Evolutionary conservation across 371 early-diverging fungal genomes (phyloP).

Genomic region (Blastocladiella emersonii): DNA sequence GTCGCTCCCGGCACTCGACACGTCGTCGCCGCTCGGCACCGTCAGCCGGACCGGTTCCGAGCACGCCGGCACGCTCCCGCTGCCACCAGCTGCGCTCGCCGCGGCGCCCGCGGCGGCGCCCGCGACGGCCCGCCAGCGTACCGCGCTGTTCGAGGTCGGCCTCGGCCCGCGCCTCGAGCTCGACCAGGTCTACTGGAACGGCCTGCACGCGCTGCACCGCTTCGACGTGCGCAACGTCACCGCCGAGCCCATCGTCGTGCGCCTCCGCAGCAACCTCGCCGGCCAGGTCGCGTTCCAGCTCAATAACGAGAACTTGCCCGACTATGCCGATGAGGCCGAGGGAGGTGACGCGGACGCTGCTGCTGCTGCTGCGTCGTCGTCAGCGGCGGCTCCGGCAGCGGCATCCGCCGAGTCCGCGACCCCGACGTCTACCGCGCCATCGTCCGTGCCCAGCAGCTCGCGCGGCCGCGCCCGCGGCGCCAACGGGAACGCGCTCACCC

Average conservation of each 20-base stretch:
- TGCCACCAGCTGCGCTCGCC: no score
- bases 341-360: conserved; percentile 10
- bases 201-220: conserved; percentile 60
- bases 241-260: conserved; percentile 40
- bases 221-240: conserved; percentile 57
- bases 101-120: no score
- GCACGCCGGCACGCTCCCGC: no score
- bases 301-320: conserved; percentile 66
- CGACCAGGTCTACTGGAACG: conserved; percentile 67
- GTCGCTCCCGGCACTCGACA: no score
- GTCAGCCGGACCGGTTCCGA: no score
- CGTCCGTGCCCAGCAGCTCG: no score
- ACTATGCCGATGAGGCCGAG: conserved; percentile 8
- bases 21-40: no score
- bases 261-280: conserved; percentile 66
- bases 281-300: conserved; percentile 75
- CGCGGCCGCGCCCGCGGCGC: neutral
- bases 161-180: conserved; percentile 40
- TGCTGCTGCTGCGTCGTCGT: no score
- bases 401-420: no score
- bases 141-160: conserved; percentile 34
- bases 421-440: no score
- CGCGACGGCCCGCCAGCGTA: neutral
- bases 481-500: neutral
- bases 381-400: no score